Evolutionary conservation across 2,329 filamentous ascomycete species (phyloP).

Genomic region (Paramyrothecium sp.): DNA sequence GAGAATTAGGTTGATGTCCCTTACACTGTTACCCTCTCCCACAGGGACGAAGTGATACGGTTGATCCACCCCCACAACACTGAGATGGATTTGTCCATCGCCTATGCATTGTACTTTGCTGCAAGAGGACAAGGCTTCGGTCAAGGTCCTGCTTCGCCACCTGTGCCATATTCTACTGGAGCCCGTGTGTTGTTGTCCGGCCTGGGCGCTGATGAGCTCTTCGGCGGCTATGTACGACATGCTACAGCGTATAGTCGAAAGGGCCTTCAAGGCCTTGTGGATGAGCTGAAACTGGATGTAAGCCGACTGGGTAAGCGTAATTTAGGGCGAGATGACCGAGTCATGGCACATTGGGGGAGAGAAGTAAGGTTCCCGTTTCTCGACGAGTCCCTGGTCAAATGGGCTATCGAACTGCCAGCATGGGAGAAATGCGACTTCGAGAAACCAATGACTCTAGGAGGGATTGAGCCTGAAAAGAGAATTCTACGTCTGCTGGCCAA

Average conservation of each 20-base stretch:
- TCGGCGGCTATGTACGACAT: slow-evolving; percentile 89
- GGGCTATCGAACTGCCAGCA: slow-evolving; percentile 72
- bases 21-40: slow-evolving; percentile 68
- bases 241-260: slow-evolving; percentile 68
- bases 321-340: slow-evolving; percentile 87
- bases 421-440: slow-evolving; percentile 89
- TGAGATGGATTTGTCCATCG: slow-evolving; percentile 98
- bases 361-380: slow-evolving; percentile 90
- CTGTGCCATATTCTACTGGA: slow-evolving; percentile 58
- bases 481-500: slow-evolving; percentile 75
- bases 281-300: slow-evolving; percentile 85
- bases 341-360: slow-evolving; percentile 83
- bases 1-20: slow-evolving; percentile 69
- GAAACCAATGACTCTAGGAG: slow-evolving; percentile 30
- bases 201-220: slow-evolving; percentile 92
- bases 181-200: slow-evolving; percentile 88
- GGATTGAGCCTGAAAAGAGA: slow-evolving; percentile 76
- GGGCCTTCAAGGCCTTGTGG: slow-evolving; percentile 70
- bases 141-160: slow-evolving; percentile 24
- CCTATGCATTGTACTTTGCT: slow-evolving; percentile 91
- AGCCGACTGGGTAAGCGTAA: slow-evolving; percentile 88
- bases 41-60: slow-evolving; percentile 67
- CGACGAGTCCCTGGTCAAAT: slow-evolving; percentile 81
- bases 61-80: slow-evolving; percentile 94
- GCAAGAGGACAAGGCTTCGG: slow-evolving; percentile 66